phyloP scores from a whole-genome alignment of 352 stramenopile species.

The Phytophthora sansomeana region DNA sequence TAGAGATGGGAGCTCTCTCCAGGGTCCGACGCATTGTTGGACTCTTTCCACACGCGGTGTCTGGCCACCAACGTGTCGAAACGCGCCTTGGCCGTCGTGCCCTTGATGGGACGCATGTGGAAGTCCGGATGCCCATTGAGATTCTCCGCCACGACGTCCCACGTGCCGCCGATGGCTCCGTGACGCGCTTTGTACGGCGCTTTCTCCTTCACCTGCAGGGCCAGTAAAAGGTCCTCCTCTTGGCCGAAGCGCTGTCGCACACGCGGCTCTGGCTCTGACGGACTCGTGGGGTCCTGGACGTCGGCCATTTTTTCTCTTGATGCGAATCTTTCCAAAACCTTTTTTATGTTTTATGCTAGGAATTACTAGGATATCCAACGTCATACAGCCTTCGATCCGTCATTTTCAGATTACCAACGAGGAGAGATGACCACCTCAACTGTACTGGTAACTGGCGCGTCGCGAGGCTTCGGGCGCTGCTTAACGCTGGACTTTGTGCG shows the following conservation, averaged over 20 bases:
- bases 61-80: conserved; percentile 31
- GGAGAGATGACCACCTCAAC: conserved; percentile 19
- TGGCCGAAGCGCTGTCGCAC: conserved; percentile 30
- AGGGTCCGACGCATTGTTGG: not conserved
- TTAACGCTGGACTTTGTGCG: conserved; percentile 77
- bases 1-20: conserved; percentile 14
- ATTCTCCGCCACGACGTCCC: conserved; percentile 26
- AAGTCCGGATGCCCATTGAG: conserved; percentile 34
- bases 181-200: conserved; percentile 29
- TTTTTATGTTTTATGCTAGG: no score
- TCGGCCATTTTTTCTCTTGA: no score
- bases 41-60: conserved; percentile 30
- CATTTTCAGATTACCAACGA: no score
- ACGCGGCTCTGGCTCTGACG: not conserved
- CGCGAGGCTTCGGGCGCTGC: conserved; percentile 82
- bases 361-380: no score
- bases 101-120: conserved; percentile 37
- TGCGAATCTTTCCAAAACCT: no score
- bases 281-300: not conserved
- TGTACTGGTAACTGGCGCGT: conserved; percentile 86
- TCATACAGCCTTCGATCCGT: no score
- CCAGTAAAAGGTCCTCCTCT: conserved; percentile 30
- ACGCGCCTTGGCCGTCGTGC: conserved; percentile 34
- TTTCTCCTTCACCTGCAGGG: conserved; percentile 23
- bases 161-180: conserved; percentile 27